These are phyloP conservation scores for Cenchrus purpureus DNA, from an alignment of 176 grass and related monocot species.

Conservation along the genomic window DNA sequence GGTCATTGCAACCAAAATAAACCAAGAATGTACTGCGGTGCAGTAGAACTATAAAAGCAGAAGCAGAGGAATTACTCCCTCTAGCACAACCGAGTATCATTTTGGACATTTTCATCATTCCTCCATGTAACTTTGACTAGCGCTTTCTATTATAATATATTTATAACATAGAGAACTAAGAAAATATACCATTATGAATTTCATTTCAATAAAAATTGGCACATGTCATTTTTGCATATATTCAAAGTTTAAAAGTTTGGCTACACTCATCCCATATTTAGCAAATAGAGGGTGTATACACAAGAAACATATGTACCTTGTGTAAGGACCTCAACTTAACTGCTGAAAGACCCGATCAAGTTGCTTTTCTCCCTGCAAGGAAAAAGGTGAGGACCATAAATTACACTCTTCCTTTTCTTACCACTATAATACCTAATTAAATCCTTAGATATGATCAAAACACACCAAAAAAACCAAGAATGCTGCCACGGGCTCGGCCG, in stretches of 20 bases:
- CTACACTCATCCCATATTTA: not conserved
- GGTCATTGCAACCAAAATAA: not conserved
- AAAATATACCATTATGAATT: not conserved
- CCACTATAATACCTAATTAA: not conserved
- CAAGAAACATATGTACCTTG: slow-evolving; percentile 8
- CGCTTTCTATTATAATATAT: not conserved
- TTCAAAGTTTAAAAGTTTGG: not conserved
- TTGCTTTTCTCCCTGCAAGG: slow-evolving; percentile 8
- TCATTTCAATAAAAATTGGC: too few species aligned
- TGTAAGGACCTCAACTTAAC: slow-evolving; percentile 37
- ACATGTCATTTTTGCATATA: not conserved
- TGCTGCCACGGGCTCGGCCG: too few species aligned
- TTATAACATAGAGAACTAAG: not conserved
- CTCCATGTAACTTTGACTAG: not conserved
- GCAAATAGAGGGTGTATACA: not conserved
- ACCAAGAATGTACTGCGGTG: not conserved
- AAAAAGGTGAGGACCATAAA: slow-evolving; percentile 31
- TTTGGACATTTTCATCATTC: not conserved
- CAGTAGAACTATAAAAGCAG: not conserved
- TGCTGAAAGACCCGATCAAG: slow-evolving; percentile 18
- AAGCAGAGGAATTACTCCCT: not conserved
- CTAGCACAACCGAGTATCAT: not conserved
- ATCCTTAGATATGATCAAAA: not conserved
- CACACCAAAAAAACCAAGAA: slow-evolving; percentile 18
- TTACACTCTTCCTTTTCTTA: not conserved